Evolutionary conservation across 192 early-diverging fungal species (phyloP).

Genomic region (Allomyces arbusculus): DNA sequence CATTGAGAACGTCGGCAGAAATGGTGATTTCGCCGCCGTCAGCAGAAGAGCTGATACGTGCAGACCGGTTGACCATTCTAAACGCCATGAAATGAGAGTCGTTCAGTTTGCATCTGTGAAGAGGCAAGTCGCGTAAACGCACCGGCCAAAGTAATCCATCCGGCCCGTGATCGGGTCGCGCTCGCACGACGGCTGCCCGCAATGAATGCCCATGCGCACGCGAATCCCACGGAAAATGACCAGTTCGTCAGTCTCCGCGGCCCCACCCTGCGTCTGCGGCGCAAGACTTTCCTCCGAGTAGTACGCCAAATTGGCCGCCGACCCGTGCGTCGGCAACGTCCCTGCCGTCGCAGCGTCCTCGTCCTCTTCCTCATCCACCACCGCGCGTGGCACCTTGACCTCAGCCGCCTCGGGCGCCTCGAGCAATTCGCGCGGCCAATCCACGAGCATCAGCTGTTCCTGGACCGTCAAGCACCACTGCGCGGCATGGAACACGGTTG

Average conservation of each 20-base stretch:
- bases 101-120: too few species aligned
- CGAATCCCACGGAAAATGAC: slow-evolving; percentile 67
- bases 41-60: slow-evolving; percentile 59
- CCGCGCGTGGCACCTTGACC: slow-evolving; percentile 35
- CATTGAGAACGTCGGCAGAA: slow-evolving; percentile 58
- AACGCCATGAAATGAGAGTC: too few species aligned
- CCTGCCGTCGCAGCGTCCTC: neutral
- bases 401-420: slow-evolving; percentile 53
- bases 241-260: neutral
- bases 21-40: slow-evolving; percentile 81
- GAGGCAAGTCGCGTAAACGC: too few species aligned
- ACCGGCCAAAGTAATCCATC: slow-evolving; percentile 89
- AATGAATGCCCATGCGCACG: slow-evolving; percentile 86
- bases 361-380: slow-evolving; percentile 3
- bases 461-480: slow-evolving; percentile 80
- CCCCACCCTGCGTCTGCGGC: slow-evolving; percentile 4
- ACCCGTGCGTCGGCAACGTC: slow-evolving; percentile 1
- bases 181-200: slow-evolving; percentile 68
- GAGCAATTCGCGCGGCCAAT: slow-evolving; percentile 75
- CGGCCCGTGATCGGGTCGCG: slow-evolving; percentile 69
- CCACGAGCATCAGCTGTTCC: slow-evolving; percentile 49
- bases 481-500: slow-evolving; percentile 52
- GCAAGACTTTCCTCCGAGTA: slow-evolving; percentile 7
- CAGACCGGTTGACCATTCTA: slow-evolving; percentile 63
- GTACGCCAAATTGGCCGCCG: slow-evolving; percentile 3